phyloP scores from a whole-genome alignment of 2,329 filamentous ascomycete species.

The Fusarium tanahbumbuense region DNA sequence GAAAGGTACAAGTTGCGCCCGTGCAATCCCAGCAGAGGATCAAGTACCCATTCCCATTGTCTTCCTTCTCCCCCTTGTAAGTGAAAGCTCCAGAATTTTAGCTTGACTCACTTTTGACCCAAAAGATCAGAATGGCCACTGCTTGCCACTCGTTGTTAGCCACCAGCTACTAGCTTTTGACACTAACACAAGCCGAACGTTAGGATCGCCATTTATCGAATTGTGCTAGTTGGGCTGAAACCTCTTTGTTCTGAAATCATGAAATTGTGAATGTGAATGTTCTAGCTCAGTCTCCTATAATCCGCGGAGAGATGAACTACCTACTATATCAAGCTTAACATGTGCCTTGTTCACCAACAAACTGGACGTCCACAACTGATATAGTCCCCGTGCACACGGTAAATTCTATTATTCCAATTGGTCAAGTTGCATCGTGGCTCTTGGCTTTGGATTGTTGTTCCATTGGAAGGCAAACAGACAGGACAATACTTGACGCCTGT shows the following conservation, averaged over 20 bases:
- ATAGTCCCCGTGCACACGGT: constrained; percentile 17
- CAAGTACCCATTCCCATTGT: constrained; percentile 24
- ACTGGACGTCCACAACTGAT: constrained; percentile 6
- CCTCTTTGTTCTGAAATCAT: constrained; percentile 5
- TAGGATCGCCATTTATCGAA: background rate
- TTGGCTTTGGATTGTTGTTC: constrained; percentile 7
- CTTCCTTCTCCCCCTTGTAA: background rate
- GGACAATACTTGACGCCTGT: background rate
- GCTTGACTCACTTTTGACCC: constrained; percentile 24
- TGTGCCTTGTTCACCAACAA: background rate
- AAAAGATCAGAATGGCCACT: constrained; percentile 1
- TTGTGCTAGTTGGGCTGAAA: constrained; percentile 3
- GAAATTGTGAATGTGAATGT: background rate
- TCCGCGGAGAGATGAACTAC: background rate
- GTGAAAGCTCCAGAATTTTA: constrained; percentile 11
- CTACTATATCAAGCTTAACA: constrained; percentile 2
- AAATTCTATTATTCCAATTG: constrained; percentile 21
- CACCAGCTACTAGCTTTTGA: background rate
- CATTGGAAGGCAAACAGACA: background rate
- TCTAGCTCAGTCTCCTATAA: background rate
- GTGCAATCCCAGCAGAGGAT: constrained; percentile 17
- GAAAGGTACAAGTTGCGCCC: constrained; percentile 9
- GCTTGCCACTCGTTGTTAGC: constrained; percentile 8
- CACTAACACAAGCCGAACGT: constrained; percentile 11
- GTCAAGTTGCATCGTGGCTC: constrained; percentile 11